Evolutionary conservation across 108 stramenopile species (phyloP).

Genomic region (Cyclotella kingstonii): DNA sequence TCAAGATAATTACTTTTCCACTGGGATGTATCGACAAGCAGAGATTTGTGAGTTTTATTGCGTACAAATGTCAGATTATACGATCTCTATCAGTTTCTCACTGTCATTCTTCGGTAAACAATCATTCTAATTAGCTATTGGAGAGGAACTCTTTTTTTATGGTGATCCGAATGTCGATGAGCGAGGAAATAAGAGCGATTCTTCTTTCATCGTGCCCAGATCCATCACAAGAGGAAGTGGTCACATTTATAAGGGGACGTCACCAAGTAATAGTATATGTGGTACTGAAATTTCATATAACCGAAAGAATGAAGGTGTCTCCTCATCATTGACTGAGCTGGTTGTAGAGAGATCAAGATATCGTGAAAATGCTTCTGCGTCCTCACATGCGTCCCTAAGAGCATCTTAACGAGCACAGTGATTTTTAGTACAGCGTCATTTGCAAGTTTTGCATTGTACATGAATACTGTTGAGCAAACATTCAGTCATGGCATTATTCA

Average conservation of each 20-base stretch:
- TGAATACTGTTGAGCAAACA: no score
- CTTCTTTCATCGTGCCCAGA: constrained; percentile 15
- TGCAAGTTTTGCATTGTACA: no score
- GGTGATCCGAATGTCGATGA: constrained; percentile 14
- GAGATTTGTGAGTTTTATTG: constrained; percentile 61
- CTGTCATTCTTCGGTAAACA: neutral
- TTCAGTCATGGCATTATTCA: no score
- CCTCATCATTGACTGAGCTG: neutral
- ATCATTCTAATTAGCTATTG: constrained; percentile 15
- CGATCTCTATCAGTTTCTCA: neutral
- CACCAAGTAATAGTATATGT: constrained; percentile 20
- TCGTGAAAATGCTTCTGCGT: constrained; percentile 9
- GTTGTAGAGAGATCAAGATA: constrained; percentile 1
- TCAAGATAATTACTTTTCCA: constrained; percentile 79
- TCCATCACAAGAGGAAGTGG: constrained; percentile 21
- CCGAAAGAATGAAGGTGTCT: neutral
- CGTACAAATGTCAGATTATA: neutral
- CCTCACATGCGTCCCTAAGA: constrained; percentile 11
- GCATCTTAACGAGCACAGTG: no score
- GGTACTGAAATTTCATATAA: constrained; percentile 4
- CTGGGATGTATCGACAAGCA: constrained; percentile 62
- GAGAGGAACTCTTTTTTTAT: constrained; percentile 43
- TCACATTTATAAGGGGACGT: constrained; percentile 14
- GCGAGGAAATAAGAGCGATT: constrained; percentile 18
- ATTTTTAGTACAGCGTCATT: no score